Base-by-base conservation (phyloP, 2,329 filamentous ascomycete species). In the Fusarium sp. region DNA sequence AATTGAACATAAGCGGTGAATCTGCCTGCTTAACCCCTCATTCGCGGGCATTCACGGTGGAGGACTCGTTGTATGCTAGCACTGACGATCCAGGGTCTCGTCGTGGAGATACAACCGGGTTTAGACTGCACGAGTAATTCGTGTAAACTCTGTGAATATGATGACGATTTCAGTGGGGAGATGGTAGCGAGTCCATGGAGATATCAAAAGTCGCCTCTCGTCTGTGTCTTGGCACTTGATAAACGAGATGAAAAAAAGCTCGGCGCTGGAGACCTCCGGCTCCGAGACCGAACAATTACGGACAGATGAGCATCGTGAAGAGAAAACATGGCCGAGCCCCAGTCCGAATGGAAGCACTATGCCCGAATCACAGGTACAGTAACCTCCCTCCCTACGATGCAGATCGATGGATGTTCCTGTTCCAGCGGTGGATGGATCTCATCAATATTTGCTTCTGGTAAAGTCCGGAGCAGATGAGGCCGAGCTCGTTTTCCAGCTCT, bases 61-160 rank as follows among this genome's bases (percentile, higher is more conserved):
- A 55, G 26, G 38, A 23, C 28, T 52, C 18, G 39, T 37, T 63
- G 23, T 20, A 44, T 53, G 58, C 44, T 48, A 33, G 39, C 52
- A 41, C 39, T 67, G 62, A 41, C 29, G 67, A 70, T 70, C 63
- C 58, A 70, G 67, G 67, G 67, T 70, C 63, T 63, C 18, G 23
- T 44, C 57, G 50, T 67, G 52, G 62, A 57, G 63, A 43, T 59
- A 18, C 16, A 28, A 42, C 59, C 10, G 33, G 28, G 56, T 46
- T 44, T 52, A 44, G 31, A 44, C 28, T 28, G 28, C 18, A 37
- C 49, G 57, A 24, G 61, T 66, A 47, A 39, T 26, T 58, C 28
- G 39, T 49, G 39, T 57, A 67, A 29, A 57, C n/a, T 43, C 39
- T n/a, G 26, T 8, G 42, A 42, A 29, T 54, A 38, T 31, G 15